Evolutionary conservation across 2,329 filamentous ascomycete genomes (phyloP).

Genomic region (Zymoseptoria tritici): DNA sequence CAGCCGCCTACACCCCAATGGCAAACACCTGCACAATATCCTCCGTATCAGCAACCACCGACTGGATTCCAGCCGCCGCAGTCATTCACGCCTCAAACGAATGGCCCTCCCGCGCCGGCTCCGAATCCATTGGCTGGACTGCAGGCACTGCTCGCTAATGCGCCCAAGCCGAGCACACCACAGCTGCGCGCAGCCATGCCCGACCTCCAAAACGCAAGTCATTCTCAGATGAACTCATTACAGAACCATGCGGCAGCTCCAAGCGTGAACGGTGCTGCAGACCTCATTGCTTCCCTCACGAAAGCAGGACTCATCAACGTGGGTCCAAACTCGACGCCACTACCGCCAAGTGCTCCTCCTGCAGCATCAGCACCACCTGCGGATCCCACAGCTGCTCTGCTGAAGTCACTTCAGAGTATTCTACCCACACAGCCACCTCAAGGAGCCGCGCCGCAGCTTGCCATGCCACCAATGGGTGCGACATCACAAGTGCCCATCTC

Average conservation of each 20-base stretch:
- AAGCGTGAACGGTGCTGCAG: conserved; percentile 14
- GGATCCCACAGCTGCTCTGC: conserved; percentile 16
- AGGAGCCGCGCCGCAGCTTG: conserved; percentile 1
- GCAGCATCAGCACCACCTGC: conserved; percentile 10
- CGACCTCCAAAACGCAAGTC: conserved; percentile 22
- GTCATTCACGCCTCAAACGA: conserved; percentile 13
- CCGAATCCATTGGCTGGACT: conserved; percentile 28
- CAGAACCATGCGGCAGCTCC: conserved; percentile 24
- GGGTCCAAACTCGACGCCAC: conserved; percentile 5
- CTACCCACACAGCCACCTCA: conserved; percentile 17
- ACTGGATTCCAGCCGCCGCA: conserved; percentile 17
- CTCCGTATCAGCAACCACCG: conserved; percentile 24
- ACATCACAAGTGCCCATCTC: conserved; percentile 19
- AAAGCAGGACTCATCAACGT: conserved; percentile 23
- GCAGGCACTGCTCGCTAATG: conserved; percentile 28
- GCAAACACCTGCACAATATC: conserved; percentile 22
- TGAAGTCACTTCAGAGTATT: conserved; percentile 23
- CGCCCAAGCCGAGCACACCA: conserved; percentile 31
- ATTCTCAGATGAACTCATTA: conserved; percentile 26
- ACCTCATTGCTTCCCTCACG: conserved; percentile 26
- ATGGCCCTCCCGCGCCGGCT: conserved; percentile 19
- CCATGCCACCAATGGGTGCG: not conserved
- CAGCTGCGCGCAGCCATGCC: conserved; percentile 29
- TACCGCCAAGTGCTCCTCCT: conserved; percentile 6
- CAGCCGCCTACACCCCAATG: conserved; percentile 28